Evolutionary conservation across 2,329 filamentous ascomycete species (phyloP).

Genomic region (Dryadomyces quercivorus): DNA sequence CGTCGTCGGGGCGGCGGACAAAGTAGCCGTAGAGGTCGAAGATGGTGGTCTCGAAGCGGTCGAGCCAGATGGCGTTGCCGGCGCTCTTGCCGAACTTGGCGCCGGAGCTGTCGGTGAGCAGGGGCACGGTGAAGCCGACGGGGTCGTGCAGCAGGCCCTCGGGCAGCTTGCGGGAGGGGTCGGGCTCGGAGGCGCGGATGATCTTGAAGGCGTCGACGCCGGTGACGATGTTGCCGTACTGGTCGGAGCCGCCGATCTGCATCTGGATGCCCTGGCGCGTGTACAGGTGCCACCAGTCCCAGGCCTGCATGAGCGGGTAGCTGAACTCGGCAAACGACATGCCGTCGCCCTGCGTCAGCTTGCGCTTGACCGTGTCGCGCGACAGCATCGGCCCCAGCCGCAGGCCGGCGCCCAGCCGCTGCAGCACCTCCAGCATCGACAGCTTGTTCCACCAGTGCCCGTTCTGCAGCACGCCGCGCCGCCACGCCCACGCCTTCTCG

Average conservation of each 20-base stretch:
- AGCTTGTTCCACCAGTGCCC: constrained; percentile 67
- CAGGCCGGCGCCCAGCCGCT: constrained; percentile 59
- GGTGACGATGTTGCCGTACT: constrained; percentile 90
- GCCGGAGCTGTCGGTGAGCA: constrained; percentile 75
- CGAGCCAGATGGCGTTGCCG: constrained; percentile 89
- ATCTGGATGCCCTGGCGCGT: constrained; percentile 54
- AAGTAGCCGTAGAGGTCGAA: constrained; percentile 93
- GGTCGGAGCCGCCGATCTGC: constrained; percentile 90
- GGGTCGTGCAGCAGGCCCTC: constrained; percentile 40
- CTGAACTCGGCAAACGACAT: constrained; percentile 91
- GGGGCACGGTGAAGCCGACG: constrained; percentile 79
- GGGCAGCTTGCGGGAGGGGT: constrained; percentile 27
- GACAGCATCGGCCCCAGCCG: constrained; percentile 78
- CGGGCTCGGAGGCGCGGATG: constrained; percentile 45
- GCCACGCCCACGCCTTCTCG: constrained; percentile 50
- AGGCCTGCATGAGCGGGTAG: constrained; percentile 87
- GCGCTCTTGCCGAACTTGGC: constrained; percentile 92
- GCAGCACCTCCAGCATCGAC: constrained; percentile 62
- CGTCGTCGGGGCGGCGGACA: constrained; percentile 65
- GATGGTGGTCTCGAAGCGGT: constrained; percentile 62
- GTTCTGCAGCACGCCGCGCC: constrained; percentile 65
- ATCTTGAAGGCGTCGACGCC: constrained; percentile 78
- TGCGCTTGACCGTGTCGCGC: constrained; percentile 64
- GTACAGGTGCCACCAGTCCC: constrained; percentile 93
- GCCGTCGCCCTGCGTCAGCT: constrained; percentile 74